These are phyloP conservation scores for Friedmanniomyces simplex DNA, from an alignment of 495 filamentous ascomycete species.

Conservation along the genomic window DNA sequence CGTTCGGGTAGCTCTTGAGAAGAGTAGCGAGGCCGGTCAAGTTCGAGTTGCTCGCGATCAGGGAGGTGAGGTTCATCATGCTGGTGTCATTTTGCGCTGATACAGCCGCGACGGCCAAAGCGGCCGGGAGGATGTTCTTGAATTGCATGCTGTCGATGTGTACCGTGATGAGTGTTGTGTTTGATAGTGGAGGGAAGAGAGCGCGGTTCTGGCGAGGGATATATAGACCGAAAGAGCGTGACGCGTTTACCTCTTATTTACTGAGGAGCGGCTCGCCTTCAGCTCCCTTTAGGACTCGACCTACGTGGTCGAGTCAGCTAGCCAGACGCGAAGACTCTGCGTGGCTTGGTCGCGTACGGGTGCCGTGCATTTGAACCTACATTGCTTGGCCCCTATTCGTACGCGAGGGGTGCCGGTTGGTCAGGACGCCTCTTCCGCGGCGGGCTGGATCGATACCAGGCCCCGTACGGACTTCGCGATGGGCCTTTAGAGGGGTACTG, in stretches of 20 bases:
- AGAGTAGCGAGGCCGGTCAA: constrained; percentile 38
- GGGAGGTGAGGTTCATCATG: constrained; percentile 29
- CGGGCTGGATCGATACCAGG: not conserved
- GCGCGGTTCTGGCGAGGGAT: no score
- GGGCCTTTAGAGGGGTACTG: not conserved
- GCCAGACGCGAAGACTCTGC: not conserved
- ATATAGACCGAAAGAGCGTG: no score
- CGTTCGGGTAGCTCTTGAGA: constrained; percentile 33
- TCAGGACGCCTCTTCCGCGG: not conserved
- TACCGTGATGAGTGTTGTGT: not conserved
- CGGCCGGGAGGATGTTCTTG: constrained; percentile 28
- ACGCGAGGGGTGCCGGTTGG: not conserved
- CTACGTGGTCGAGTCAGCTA: not conserved
- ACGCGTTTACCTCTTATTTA: not conserved
- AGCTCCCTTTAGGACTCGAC: not conserved
- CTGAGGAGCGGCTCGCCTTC: no score
- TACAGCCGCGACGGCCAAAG: constrained; percentile 18
- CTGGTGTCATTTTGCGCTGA: constrained; percentile 25
- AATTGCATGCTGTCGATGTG: constrained; percentile 29
- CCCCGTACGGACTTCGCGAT: not conserved
- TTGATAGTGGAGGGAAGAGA: no score
- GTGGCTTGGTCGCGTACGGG: not conserved
- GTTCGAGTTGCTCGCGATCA: constrained; percentile 29
- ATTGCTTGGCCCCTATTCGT: not conserved
- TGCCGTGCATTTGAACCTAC: not conserved